phyloP scores from a whole-genome alignment of 352 stramenopile genomes.

The Poterioochromonas sp. region DNA sequence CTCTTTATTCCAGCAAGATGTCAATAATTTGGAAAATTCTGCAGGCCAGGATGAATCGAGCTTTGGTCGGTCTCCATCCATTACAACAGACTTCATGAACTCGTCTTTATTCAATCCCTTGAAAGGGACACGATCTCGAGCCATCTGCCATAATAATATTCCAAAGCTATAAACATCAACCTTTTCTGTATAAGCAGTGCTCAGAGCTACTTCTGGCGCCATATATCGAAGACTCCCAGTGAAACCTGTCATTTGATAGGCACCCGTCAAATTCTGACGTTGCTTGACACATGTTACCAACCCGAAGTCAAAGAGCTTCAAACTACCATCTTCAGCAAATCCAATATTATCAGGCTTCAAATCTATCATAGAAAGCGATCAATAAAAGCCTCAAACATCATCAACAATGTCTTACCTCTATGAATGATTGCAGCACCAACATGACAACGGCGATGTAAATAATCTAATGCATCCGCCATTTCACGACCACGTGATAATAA shows the following conservation, averaged over 20 bases:
- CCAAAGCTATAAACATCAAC: slow-evolving; percentile 39
- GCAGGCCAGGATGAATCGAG: slow-evolving; percentile 45
- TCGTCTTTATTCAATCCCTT: slow-evolving; percentile 40
- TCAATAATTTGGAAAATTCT: slow-evolving; percentile 34
- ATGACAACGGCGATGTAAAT: neutral
- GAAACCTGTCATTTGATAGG: slow-evolving; percentile 43
- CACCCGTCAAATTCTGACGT: neutral
- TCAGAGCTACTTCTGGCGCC: slow-evolving; percentile 22
- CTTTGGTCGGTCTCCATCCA: slow-evolving; percentile 39
- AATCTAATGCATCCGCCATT: slow-evolving; percentile 24
- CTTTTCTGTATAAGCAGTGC: slow-evolving; percentile 23
- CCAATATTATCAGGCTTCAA: slow-evolving; percentile 47
- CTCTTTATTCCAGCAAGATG: slow-evolving; percentile 39
- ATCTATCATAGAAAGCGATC: slow-evolving; percentile 23
- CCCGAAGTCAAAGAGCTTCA: slow-evolving; percentile 51
- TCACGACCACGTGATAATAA: neutral
- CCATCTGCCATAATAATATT: slow-evolving; percentile 39
- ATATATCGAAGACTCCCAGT: slow-evolving; percentile 46
- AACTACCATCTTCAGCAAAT: slow-evolving; percentile 40
- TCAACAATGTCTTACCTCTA: slow-evolving; percentile 7
- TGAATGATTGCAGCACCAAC: slow-evolving; percentile 16
- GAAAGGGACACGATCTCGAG: slow-evolving; percentile 37
- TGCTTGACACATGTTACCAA: slow-evolving; percentile 37
- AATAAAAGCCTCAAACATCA: neutral
- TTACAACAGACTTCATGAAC: slow-evolving; percentile 43